Percentiles rank a stretch among this genome's conserved stretches.
Conservation (phyloP, 768 basidiomycete genomes). For the Lactifluus subvellereus region DNA sequence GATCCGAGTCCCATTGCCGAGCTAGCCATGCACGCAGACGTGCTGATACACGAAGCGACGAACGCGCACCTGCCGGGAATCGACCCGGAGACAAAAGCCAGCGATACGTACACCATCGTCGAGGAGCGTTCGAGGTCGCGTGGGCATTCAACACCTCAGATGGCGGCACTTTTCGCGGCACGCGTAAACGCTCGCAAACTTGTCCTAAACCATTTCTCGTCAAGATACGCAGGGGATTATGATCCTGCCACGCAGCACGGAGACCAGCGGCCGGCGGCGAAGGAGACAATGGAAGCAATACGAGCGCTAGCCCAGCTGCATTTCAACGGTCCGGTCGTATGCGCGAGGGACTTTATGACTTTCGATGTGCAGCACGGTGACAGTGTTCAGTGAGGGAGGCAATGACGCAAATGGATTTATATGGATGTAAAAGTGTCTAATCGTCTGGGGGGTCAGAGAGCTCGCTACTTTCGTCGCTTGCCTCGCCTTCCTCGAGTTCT, state of each 20-base stretch:
- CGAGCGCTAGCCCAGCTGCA: constrained; percentile 46
- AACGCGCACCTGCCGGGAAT: constrained; percentile 74
- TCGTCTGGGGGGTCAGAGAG: constrained; percentile 72
- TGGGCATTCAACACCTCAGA: constrained; percentile 89
- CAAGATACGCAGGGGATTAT: constrained; percentile 69
- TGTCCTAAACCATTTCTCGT: constrained; percentile 80
- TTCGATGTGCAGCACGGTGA: constrained; percentile 45
- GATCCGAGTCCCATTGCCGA: constrained; percentile 64
- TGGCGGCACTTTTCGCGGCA: constrained; percentile 79
- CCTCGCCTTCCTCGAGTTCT: constrained; percentile 83
- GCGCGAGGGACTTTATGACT: constrained; percentile 73
- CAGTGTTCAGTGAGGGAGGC: constrained; percentile 16
- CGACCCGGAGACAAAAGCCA: constrained; percentile 49
- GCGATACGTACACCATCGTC: constrained; percentile 57
- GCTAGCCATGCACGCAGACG: constrained; percentile 58
- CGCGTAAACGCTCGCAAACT: constrained; percentile 54
- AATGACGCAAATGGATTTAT: neutral
- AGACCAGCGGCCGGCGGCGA: constrained; percentile 30
- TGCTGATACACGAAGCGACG: constrained; percentile 86
- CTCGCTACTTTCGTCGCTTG: constrained; percentile 73
- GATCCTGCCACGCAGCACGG: constrained; percentile 38
- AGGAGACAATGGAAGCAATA: constrained; percentile 59
- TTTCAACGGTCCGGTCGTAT: constrained; percentile 54
- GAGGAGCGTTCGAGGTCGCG: constrained; percentile 61
- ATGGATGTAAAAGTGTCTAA: constrained; percentile 8